Evolutionary conservation across 257 asterid genomes (phyloP).

Genomic region (Salvia rosmarinus): DNA sequence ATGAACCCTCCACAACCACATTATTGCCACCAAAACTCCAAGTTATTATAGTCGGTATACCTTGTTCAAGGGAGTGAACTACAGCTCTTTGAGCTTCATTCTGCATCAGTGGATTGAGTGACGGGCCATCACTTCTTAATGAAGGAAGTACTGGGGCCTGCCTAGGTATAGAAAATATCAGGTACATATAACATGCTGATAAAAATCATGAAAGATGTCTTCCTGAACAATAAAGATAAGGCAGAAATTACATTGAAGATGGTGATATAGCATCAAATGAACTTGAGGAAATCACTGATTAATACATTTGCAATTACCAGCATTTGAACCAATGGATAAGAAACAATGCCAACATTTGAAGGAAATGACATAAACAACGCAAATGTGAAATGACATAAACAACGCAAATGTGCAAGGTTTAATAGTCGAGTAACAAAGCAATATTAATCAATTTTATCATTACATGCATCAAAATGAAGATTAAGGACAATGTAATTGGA

Average conservation of each 20-base stretch:
- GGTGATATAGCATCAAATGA: neutral
- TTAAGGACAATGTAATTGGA: neutral
- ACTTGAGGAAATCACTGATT: conserved; percentile 5
- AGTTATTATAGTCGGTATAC: conserved; percentile 56
- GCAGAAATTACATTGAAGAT: neutral
- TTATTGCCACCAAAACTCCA: conserved; percentile 72
- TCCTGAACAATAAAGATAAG: neutral
- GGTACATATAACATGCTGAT: conserved; percentile 18
- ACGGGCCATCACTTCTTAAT: conserved; percentile 52
- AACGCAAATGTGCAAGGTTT: neutral
- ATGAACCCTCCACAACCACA: conserved; percentile 87
- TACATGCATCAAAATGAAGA: conserved; percentile 7
- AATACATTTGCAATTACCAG: neutral
- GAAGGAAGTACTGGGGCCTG: conserved; percentile 77
- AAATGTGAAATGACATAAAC: conserved; percentile 1
- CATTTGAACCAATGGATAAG: neutral
- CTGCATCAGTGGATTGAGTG: conserved; percentile 48
- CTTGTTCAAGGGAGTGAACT: conserved; percentile 48
- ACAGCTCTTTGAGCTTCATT: conserved; percentile 42
- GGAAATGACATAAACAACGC: neutral
- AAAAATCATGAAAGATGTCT: conserved; percentile 18
- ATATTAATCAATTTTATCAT: neutral
- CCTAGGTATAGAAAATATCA: conserved; percentile 32
- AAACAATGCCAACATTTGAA: neutral
- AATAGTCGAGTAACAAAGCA: neutral